A percentile compares a stretch with the other conserved stretches of the same genome.
Evolutionary conservation across 2,329 filamentous ascomycete species (phyloP).

Genomic region (Thermothelomyces thermophilus): DNA sequence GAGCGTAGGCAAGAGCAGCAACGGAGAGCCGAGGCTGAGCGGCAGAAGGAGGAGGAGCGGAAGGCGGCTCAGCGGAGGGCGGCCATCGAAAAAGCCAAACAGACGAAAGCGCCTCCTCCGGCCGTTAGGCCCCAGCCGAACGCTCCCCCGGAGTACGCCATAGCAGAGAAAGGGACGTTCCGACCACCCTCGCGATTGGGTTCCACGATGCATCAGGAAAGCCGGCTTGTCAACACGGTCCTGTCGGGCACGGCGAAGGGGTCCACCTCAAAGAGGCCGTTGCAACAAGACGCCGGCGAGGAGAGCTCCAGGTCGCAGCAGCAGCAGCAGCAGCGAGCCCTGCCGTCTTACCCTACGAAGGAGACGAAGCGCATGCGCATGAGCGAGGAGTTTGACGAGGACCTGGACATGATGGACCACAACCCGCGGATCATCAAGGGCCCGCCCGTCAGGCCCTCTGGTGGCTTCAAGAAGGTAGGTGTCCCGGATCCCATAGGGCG

Average conservation of each 20-base stretch:
- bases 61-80: slow-evolving; percentile 49
- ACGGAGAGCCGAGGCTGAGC: slow-evolving; percentile 54
- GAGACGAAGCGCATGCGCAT: slow-evolving; percentile 77
- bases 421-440: slow-evolving; percentile 57
- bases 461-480: slow-evolving; percentile 59
- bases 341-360: slow-evolving; percentile 58
- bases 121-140: slow-evolving; percentile 49
- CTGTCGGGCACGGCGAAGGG: slow-evolving; percentile 63
- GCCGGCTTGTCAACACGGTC: slow-evolving; percentile 53
- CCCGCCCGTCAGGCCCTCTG: slow-evolving; percentile 78
- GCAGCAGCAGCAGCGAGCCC: slow-evolving; percentile 40
- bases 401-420: slow-evolving; percentile 47
- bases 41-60: slow-evolving; percentile 54
- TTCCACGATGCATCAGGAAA: slow-evolving; percentile 51
- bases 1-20: slow-evolving; percentile 54
- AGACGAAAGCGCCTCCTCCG: slow-evolving; percentile 56
- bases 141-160: slow-evolving; percentile 41
- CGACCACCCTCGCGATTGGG: slow-evolving; percentile 54
- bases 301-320: slow-evolving; percentile 42
- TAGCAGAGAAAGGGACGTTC: slow-evolving; percentile 30
- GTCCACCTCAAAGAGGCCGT: slow-evolving; percentile 63
- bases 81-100: slow-evolving; percentile 58
- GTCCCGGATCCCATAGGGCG: background rate
- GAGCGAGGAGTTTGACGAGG: slow-evolving; percentile 63
- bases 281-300: slow-evolving; percentile 58